Base-by-base conservation (phyloP, 257 asterid species). In the Paraleonurus japonicus region DNA sequence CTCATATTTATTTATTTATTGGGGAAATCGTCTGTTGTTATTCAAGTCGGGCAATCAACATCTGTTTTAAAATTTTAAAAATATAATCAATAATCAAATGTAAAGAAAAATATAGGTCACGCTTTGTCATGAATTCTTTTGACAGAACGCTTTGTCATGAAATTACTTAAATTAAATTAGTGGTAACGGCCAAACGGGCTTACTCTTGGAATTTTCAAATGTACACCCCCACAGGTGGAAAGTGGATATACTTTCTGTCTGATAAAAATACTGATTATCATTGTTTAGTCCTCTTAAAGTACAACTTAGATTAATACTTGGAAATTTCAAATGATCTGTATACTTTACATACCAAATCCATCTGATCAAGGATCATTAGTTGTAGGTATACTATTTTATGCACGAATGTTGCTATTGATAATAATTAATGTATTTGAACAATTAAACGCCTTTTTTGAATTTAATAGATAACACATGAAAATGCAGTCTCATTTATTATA, bases 271-370 rank as follows among this genome's bases (percentile, higher is more conserved):
- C n/a, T 50, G 24, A 69, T 70, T 70, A 27, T 22, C 16, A 26
- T 32, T 58, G 39, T 7, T 67, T 59, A 67, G 45, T 50, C 66
- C 15, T 75, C 62, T 57, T 55, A 60, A 45, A 45, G 57, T 33
- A 24, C 54, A 67, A n/a, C 24, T 22, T 45, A 75, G 59, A 50
- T 26, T 57, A 57, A 57, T 23, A 67, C 28, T 47, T 4, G 13
- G 9, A 10, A 23, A 33, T 32, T 60, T 32, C 57, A 43, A 23
- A 7, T 37, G 57, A 73, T 39, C 17, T 51, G 67, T 28, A 4
- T 30, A 54, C 55, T 6, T 63, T 54, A 15, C 28, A 22, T 55
- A 43, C 73, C 68, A 65, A 74, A 41, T 55, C 68, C 28, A 65
- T 41, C n/a, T 17, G 50, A 55, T 48, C 20, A 23, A 67, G 4